Base-by-base conservation (phyloP, 2,329 filamentous ascomycete species). In the Xenoacremonium recifei region DNA sequence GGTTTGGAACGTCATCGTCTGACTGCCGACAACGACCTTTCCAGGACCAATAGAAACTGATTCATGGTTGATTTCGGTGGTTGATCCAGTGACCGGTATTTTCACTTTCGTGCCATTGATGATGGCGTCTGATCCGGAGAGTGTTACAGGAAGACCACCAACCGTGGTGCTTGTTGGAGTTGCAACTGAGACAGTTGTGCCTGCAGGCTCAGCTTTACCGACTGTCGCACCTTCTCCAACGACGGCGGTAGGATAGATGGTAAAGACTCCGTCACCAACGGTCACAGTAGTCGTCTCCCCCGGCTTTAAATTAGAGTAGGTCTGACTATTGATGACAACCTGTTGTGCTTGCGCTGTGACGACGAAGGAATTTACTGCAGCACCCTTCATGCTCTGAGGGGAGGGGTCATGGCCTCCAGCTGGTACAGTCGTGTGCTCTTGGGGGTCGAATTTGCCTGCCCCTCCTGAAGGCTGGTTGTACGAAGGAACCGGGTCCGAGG, bases 321-420 rank as follows among this genome's bases (percentile, higher is more conserved):
- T 78, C 38, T 67, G 59, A 25, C 62, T 63, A 44, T 74, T 70
- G 44, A 79, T 72, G 38, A 76, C 59, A 5, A 79, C 73, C 25
- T 64, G 59, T 27, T 63, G 61, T 3, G 68, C 70, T 34, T 67
- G 68, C 10, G 74, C 68, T 13, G 65, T 71, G 4, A 80, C 56
- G 2, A 63, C 68, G 44, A 73, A 69, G 3, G 44, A 49, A 15
- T 53, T 48, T 5, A 31, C 44, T 19, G 43, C 40, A 17, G 45
- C 16, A 6, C 9, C 5, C 16, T 33, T 40, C 16, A 18, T 34
- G 23, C 25, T 45, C 16, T 35, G 19, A 5, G 37, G 45, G 15
- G 11, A 18, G 5, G 7, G 9, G 9, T 19, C 7, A 13, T 37
- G 33, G 11, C 34, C 42, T 17, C 35, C 15, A 10, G 42, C 45